These are phyloP conservation scores for Bryum argenteum DNA, from an alignment of 225 moss, liverwort and hornwort genomes.

Conservation along the genomic window DNA sequence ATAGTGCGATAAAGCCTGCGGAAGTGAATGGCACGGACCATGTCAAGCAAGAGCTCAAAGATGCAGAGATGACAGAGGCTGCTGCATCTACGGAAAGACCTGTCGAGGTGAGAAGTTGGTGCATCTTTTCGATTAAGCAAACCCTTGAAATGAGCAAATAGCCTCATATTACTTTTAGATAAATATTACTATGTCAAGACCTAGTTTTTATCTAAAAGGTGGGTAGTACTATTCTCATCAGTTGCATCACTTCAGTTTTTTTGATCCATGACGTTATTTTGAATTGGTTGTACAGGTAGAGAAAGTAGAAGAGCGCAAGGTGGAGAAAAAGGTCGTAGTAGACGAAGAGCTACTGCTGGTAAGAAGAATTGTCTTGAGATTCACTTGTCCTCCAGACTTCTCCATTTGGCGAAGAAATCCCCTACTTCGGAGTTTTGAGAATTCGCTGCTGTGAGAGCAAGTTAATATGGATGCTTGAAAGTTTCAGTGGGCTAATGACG, in stretches of 20 bases:
- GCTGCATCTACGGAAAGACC: conserved; percentile 54
- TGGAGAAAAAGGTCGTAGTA: conserved; percentile 33
- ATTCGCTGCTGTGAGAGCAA: not conserved
- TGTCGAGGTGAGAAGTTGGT: conserved; percentile 41
- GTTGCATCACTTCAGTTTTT: conserved; percentile 1
- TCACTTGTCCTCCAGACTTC: conserved; percentile 8
- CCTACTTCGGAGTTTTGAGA: not conserved
- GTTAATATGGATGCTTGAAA: not conserved
- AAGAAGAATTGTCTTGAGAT: conserved; percentile 10
- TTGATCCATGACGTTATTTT: conserved; percentile 6
- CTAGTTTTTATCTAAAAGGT: not conserved
- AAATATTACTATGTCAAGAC: not conserved
- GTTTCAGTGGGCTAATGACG: conserved; percentile 8
- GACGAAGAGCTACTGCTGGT: conserved; percentile 35
- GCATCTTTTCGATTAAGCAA: not conserved
- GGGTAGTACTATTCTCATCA: not conserved
- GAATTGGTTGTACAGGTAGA: conserved; percentile 26
- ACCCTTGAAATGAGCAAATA: not conserved
- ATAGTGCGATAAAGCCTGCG: conserved; percentile 44
- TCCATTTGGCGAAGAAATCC: not conserved
- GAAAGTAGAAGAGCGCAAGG: conserved; percentile 36
- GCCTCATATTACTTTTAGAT: not conserved
- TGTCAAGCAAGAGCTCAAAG: conserved; percentile 63
- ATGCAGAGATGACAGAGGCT: conserved; percentile 76
- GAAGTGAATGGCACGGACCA: conserved; percentile 45